These are phyloP conservation scores for Cystobasidium tubakii DNA, from an alignment of 768 basidiomycete species.

Conservation along the genomic window DNA sequence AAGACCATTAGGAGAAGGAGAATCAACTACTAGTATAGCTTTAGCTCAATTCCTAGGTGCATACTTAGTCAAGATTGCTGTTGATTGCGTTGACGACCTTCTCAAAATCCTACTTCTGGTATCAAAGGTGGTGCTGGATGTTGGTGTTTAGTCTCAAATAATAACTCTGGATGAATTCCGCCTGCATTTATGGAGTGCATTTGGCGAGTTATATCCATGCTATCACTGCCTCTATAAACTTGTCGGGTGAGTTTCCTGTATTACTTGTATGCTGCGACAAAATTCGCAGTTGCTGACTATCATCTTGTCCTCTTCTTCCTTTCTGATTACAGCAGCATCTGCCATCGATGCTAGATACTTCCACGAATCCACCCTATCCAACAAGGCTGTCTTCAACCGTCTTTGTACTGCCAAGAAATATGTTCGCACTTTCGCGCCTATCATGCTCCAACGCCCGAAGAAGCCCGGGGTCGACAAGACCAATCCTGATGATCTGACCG, in stretches of 20 bases:
- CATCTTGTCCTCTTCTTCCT: background rate
- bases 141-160: conserved; percentile 71
- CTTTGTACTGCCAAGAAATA: conserved; percentile 90
- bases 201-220: conserved; percentile 92
- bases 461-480: conserved; percentile 95
- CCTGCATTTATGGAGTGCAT: conserved; percentile 78
- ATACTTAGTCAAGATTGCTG: conserved; percentile 81
- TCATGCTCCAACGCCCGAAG: conserved; percentile 90
- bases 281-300: background rate
- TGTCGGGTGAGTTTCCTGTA: conserved; percentile 60
- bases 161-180: conserved; percentile 99
- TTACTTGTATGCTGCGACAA: background rate
- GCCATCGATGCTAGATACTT: conserved; percentile 95
- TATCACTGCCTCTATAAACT: conserved; percentile 91
- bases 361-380: conserved; percentile 90
- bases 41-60: conserved; percentile 93
- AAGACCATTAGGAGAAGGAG: conserved; percentile 93
- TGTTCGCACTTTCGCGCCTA: conserved; percentile 83
- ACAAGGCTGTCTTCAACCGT: conserved; percentile 89
- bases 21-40: conserved; percentile 96
- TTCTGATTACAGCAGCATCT: conserved; percentile 60
- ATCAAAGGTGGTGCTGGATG: conserved; percentile 98
- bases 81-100: conserved; percentile 95
- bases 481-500: conserved; percentile 80
- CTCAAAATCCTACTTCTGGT: conserved; percentile 97